These are phyloP conservation scores for Furcasterigmium sp. DNA, from an alignment of 2,329 filamentous ascomycete genomes.

Conservation along the genomic window DNA sequence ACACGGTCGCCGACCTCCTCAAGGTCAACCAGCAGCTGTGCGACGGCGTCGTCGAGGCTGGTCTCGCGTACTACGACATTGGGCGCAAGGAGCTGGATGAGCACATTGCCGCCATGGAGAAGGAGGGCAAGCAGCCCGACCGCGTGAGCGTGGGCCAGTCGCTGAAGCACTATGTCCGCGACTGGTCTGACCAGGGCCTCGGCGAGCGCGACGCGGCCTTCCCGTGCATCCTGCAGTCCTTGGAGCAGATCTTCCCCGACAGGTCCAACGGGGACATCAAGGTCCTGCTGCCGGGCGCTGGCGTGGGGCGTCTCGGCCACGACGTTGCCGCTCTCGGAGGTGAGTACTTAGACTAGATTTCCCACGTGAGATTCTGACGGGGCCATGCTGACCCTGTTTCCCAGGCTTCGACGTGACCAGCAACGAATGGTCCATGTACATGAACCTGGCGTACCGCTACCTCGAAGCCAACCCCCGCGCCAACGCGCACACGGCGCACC, in stretches of 20 bases:
- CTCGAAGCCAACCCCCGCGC: constrained; percentile 26
- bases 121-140: constrained; percentile 33
- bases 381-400: neutral
- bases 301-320: constrained; percentile 45
- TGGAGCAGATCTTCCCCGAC: constrained; percentile 25
- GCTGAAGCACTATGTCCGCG: constrained; percentile 52
- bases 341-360: constrained; percentile 10
- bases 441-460: constrained; percentile 49
- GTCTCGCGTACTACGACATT: constrained; percentile 41
- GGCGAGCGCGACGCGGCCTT: constrained; percentile 40
- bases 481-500: constrained; percentile 31
- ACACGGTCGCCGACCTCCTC: constrained; percentile 34
- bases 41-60: constrained; percentile 36
- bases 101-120: constrained; percentile 31
- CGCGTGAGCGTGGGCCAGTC: constrained; percentile 44
- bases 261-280: constrained; percentile 17
- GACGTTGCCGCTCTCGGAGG: constrained; percentile 39
- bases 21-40: constrained; percentile 39
- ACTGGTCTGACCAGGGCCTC: constrained; percentile 45
- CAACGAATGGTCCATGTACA: constrained; percentile 55
- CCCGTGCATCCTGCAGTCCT: constrained; percentile 26
- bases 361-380: neutral
- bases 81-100: constrained; percentile 35
- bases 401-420: constrained; percentile 44
- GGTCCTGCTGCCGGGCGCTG: constrained; percentile 47